Conservation (phyloP, 1,139 yeast genomes). For the Geotrichum carabidarum region DNA sequence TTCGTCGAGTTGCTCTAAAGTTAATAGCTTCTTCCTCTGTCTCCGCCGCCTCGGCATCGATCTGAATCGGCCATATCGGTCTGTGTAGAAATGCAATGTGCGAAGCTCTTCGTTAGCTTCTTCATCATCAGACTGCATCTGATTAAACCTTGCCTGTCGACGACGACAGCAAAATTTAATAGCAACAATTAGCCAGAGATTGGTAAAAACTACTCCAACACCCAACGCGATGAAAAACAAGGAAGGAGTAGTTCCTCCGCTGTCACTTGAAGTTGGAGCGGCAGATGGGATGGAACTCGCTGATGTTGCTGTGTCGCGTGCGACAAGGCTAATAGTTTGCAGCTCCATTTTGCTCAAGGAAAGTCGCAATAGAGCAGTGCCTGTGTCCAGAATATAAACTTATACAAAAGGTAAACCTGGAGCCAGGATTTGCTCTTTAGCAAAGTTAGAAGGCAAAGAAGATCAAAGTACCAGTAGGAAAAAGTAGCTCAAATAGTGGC, state of each 20-base stretch:
- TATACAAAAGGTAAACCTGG: too few relatives aligned
- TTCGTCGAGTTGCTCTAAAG: conserved; percentile 57
- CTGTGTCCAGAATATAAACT: too few relatives aligned
- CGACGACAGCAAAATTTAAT: conserved; percentile 36
- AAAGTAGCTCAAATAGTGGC: too few relatives aligned
- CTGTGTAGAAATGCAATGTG: not conserved
- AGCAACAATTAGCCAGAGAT: conserved; percentile 38
- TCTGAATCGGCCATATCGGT: not conserved
- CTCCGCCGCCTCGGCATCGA: conserved; percentile 19
- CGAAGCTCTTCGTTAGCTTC: conserved; percentile 5
- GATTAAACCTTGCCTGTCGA: conserved; percentile 17
- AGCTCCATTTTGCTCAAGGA: too few relatives aligned
- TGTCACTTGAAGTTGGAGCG: not conserved
- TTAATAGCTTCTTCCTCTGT: conserved; percentile 36
- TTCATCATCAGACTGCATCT: not conserved
- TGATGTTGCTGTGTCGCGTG: not conserved
- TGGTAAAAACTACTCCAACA: conserved; percentile 38
- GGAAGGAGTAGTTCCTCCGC: conserved; percentile 27
- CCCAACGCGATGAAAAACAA: conserved; percentile 41
- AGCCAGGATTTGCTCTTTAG: too few relatives aligned
- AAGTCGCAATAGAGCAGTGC: too few relatives aligned
- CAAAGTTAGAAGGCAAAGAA: too few relatives aligned
- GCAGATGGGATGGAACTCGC: not conserved
- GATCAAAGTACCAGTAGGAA: too few relatives aligned
- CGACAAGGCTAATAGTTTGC: not conserved